phyloP scores from a whole-genome alignment of 1,284 basidiomycete genomes.

The Pseudozyma flocculosa region DNA sequence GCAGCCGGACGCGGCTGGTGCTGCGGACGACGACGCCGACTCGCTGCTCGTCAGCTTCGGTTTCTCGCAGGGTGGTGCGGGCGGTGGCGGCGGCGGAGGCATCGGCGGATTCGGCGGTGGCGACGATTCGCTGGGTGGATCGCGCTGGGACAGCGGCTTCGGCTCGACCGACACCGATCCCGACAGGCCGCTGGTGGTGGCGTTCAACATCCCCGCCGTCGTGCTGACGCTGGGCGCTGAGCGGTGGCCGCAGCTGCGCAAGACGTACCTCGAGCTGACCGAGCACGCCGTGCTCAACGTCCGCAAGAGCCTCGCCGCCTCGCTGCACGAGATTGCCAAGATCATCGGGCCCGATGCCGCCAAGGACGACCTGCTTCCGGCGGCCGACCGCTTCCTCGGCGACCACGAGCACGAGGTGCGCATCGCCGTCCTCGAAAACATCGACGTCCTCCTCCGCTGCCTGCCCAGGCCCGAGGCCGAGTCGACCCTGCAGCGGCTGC shows the following conservation, averaged over 20 bases:
- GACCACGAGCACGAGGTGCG: conserved; percentile 69
- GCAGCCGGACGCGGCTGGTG: too few relatives aligned
- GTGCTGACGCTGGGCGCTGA: conserved; percentile 74
- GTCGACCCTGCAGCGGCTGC: conserved; percentile 65
- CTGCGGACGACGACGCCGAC: conserved; percentile 17
- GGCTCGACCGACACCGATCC: conserved; percentile 60
- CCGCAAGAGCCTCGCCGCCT: conserved; percentile 76
- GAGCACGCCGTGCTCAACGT: conserved; percentile 66
- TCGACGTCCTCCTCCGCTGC: conserved; percentile 61
- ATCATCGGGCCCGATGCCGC: conserved; percentile 76
- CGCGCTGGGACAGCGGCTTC: conserved; percentile 33
- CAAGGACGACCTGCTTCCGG: conserved; percentile 69
- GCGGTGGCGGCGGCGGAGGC: neutral
- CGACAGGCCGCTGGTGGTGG: conserved; percentile 79
- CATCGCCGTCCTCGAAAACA: conserved; percentile 62
- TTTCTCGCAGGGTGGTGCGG: conserved; percentile 22
- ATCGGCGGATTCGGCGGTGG: neutral
- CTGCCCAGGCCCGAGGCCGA: conserved; percentile 64
- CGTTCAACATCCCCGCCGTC: conserved; percentile 93
- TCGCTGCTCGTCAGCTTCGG: conserved; percentile 35
- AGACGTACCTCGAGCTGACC: conserved; percentile 69
- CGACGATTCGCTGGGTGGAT: neutral
- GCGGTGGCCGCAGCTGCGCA: conserved; percentile 76
- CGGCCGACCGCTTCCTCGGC: conserved; percentile 63
- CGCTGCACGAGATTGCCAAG: conserved; percentile 83